Evolutionary conservation across 306 rosid species (phyloP).

Genomic region (Pterocarpus macrocarpus): DNA sequence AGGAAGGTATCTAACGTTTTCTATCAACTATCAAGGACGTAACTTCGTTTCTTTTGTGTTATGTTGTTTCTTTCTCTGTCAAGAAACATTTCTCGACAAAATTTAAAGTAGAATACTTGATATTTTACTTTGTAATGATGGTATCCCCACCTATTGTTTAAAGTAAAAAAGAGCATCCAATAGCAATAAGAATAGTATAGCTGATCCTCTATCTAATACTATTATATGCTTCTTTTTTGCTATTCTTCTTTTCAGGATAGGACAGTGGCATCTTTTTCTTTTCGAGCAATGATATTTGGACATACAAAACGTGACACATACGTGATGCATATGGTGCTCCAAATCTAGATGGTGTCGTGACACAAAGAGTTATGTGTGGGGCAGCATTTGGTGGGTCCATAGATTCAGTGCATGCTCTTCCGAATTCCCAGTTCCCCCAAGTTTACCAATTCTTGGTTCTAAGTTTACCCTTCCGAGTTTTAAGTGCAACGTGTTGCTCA

Average conservation of each 20-base stretch:
- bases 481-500: too few species aligned
- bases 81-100: background rate
- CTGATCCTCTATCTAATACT: background rate
- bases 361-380: too few species aligned
- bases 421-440: too few species aligned
- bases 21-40: background rate
- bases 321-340: too few species aligned
- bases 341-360: too few species aligned
- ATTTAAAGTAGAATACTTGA: background rate
- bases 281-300: too few species aligned
- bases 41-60: background rate
- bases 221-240: background rate
- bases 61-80: background rate
- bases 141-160: background rate
- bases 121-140: background rate
- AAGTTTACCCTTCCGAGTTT: too few species aligned
- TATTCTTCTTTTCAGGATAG: background rate
- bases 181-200: background rate
- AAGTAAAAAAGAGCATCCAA: background rate
- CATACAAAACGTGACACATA: too few species aligned
- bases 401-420: too few species aligned
- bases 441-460: too few species aligned
- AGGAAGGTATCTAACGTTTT: background rate
- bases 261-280: too few species aligned
- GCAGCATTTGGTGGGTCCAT: too few species aligned